Conservation (phyloP, 345 rosid species). For the Eucalyptus sideroxylon region DNA sequence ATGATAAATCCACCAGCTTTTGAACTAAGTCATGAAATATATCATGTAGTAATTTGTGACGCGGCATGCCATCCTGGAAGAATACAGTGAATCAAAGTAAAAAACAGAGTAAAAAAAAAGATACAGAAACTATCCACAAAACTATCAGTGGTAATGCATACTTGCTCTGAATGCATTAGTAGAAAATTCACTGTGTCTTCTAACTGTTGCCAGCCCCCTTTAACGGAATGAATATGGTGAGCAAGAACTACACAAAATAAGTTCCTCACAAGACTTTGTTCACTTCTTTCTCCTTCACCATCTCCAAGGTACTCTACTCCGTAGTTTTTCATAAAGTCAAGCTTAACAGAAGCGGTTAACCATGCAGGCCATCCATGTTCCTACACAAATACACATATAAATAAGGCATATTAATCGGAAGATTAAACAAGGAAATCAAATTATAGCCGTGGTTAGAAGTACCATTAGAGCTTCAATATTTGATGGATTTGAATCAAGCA, state of each 20-base stretch:
- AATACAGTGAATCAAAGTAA: background rate
- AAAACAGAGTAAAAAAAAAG: background rate
- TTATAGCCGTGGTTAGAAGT: background rate
- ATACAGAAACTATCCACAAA: background rate
- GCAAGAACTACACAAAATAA: slow-evolving; percentile 74
- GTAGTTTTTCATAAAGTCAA: slow-evolving; percentile 55
- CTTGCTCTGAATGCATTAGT: slow-evolving; percentile 51
- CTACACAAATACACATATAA: slow-evolving; percentile 22
- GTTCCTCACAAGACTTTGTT: slow-evolving; percentile 57
- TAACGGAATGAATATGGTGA: slow-evolving; percentile 63
- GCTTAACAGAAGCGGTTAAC: slow-evolving; percentile 61
- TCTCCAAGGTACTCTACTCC: slow-evolving; percentile 21
- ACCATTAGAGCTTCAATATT: slow-evolving; percentile 94
- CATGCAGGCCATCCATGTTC: slow-evolving; percentile 96
- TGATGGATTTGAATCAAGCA: slow-evolving; percentile 79
- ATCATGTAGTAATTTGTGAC: slow-evolving; percentile 58
- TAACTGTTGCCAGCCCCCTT: slow-evolving; percentile 97
- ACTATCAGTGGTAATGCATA: slow-evolving; percentile 12
- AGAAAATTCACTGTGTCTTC: slow-evolving; percentile 89
- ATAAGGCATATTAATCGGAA: background rate
- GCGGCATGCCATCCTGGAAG: slow-evolving; percentile 46
- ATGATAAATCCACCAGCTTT: slow-evolving; percentile 61
- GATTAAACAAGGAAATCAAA: background rate
- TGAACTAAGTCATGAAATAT: slow-evolving; percentile 60
- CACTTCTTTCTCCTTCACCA: slow-evolving; percentile 32